Conservation (phyloP, 495 filamentous ascomycete species). For the Neurospora hispaniola region DNA sequence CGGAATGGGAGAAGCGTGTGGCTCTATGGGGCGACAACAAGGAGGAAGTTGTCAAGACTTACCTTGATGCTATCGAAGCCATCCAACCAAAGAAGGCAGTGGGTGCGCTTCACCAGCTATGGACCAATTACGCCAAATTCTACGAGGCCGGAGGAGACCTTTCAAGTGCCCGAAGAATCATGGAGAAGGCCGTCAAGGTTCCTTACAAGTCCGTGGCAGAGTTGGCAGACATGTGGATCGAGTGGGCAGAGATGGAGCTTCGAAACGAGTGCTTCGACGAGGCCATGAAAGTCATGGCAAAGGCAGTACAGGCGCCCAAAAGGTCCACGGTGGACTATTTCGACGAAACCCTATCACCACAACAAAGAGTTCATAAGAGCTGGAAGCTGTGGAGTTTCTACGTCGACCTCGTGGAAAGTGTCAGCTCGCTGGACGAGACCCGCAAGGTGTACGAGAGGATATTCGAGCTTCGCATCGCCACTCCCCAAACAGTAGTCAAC, state of each 20-base stretch:
- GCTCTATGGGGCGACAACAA: slow-evolving; percentile 93
- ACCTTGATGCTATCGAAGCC: slow-evolving; percentile 85
- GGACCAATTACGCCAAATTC: slow-evolving; percentile 96
- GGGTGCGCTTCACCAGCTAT: slow-evolving; percentile 88
- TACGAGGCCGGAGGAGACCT: slow-evolving; percentile 88
- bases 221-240: slow-evolving; percentile 95
- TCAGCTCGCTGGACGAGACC: slow-evolving; percentile 83
- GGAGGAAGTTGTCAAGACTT: slow-evolving; percentile 83
- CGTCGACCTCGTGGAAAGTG: slow-evolving; percentile 93
- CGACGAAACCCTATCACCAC: slow-evolving; percentile 85
- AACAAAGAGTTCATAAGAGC: slow-evolving; percentile 95
- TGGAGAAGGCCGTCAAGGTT: slow-evolving; percentile 96
- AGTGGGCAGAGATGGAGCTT: slow-evolving; percentile 97
- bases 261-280: slow-evolving; percentile 92
- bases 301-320: slow-evolving; percentile 91
- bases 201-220: slow-evolving; percentile 93
- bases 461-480: slow-evolving; percentile 96
- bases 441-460: slow-evolving; percentile 91
- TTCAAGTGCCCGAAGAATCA: slow-evolving; percentile 74
- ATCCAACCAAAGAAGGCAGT: slow-evolving; percentile 92
- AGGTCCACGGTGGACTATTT: slow-evolving; percentile 95
- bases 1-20: slow-evolving; percentile 95
- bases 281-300: slow-evolving; percentile 91
- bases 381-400: slow-evolving; percentile 99
- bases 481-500: slow-evolving; percentile 96